Evolutionary conservation across 2,329 filamentous ascomycete species (phyloP).

Genomic region (Plectosphaerella plurivora): DNA sequence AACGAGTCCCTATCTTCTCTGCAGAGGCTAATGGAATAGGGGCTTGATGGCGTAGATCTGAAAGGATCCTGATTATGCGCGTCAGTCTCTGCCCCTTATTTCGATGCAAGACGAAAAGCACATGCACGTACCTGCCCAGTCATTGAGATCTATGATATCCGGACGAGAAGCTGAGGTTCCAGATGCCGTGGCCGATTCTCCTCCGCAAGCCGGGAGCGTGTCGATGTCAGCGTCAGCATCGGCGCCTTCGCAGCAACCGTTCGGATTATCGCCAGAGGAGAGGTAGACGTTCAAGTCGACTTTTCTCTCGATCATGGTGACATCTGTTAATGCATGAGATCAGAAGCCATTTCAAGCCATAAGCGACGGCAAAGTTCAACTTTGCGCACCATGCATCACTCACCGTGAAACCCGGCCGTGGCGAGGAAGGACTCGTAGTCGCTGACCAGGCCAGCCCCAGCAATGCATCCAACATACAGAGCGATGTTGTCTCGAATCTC

Average conservation of each 20-base stretch:
- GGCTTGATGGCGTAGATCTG: constrained; percentile 46
- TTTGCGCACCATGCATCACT: neutral
- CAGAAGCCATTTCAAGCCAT: neutral
- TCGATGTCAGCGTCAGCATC: constrained; percentile 6
- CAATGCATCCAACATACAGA: constrained; percentile 56
- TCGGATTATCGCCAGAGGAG: constrained; percentile 17
- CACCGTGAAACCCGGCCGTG: constrained; percentile 46
- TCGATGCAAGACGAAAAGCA: neutral
- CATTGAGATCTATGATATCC: constrained; percentile 38
- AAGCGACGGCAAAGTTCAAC: neutral
- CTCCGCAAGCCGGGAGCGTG: neutral
- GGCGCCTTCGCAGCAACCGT: constrained; percentile 6
- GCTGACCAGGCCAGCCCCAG: constrained; percentile 47
- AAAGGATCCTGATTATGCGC: constrained; percentile 32
- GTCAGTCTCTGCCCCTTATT: neutral
- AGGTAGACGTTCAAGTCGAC: constrained; percentile 44
- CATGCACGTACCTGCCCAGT: constrained; percentile 41
- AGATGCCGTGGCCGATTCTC: neutral
- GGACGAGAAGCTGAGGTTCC: neutral
- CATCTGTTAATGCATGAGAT: constrained; percentile 24
- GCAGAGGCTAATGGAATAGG: neutral
- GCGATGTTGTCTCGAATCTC: constrained; percentile 43
- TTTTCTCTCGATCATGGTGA: constrained; percentile 38
- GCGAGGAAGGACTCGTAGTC: constrained; percentile 49
- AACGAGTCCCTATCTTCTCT: neutral